Evolutionary conservation across 805 yeast genomes (phyloP).

Genomic region (Saccharomycopsis sp.): DNA sequence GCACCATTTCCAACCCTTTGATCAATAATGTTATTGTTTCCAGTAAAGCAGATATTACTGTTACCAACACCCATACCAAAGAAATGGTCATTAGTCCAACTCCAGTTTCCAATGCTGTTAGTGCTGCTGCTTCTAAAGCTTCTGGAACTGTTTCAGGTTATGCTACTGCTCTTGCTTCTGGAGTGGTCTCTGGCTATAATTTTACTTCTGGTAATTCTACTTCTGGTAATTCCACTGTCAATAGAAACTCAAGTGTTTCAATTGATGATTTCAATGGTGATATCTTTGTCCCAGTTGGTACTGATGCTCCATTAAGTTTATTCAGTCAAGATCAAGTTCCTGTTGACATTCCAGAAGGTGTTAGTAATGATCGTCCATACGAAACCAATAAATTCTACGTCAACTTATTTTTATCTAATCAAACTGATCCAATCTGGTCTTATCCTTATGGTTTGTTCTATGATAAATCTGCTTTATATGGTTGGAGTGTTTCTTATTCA

Average conservation of each 20-base stretch:
- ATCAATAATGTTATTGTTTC: conserved; percentile 1
- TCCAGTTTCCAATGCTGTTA: background rate
- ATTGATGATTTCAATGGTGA: conserved; percentile 19
- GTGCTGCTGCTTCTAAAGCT: background rate
- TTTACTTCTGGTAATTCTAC: conserved; percentile 2
- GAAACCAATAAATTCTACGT: conserved; percentile 76
- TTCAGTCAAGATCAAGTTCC: conserved; percentile 28
- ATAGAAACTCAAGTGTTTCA: background rate
- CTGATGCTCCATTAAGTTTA: conserved; percentile 32
- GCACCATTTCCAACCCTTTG: conserved; percentile 7
- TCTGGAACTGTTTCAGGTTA: background rate
- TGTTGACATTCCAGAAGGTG: conserved; percentile 19
- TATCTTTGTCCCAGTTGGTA: conserved; percentile 32
- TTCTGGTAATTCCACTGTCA: background rate
- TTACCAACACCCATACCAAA: conserved; percentile 5
- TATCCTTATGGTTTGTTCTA: conserved; percentile 74
- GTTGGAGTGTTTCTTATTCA: conserved; percentile 61
- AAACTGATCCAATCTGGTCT: conserved; percentile 65
- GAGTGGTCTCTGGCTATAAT: no score
- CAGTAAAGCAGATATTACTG: background rate
- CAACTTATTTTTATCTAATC: conserved; percentile 56
- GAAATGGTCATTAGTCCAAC: no score
- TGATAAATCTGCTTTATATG: conserved; percentile 38
- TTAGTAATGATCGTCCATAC: conserved; percentile 30
- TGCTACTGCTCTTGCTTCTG: conserved; percentile 1